Conservation (phyloP, 805 yeast species). For the Yamadazyma insecticola region DNA sequence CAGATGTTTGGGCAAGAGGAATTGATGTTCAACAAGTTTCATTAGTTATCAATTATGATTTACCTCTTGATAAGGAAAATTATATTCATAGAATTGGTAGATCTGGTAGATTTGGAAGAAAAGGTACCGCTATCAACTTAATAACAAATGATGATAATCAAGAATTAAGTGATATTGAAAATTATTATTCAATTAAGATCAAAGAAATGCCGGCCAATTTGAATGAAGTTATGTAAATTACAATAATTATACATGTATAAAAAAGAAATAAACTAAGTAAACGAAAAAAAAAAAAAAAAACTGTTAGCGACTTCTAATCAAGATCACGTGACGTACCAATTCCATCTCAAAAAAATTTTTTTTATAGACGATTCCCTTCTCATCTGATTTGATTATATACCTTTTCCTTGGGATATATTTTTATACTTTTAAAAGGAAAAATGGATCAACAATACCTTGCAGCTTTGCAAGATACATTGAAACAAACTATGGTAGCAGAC, state of each 20-base stretch:
- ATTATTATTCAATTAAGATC: slow-evolving; percentile 63
- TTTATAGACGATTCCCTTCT: no score
- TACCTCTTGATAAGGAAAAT: slow-evolving; percentile 90
- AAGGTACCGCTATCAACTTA: slow-evolving; percentile 96
- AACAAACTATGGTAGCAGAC: slow-evolving; percentile 77
- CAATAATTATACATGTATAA: neutral
- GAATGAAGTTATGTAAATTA: slow-evolving; percentile 32
- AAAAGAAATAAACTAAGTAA: slow-evolving; percentile 1
- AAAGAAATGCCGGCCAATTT: slow-evolving; percentile 78
- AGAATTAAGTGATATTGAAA: slow-evolving; percentile 69
- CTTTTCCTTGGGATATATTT: no score
- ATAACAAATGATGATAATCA: slow-evolving; percentile 75
- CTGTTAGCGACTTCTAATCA: no score
- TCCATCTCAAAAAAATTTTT: no score
- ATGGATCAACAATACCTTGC: slow-evolving; percentile 72
- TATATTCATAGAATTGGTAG: slow-evolving; percentile 97
- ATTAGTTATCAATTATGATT: slow-evolving; percentile 89
- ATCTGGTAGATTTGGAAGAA: slow-evolving; percentile 97
- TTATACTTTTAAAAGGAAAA: no score
- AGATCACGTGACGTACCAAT: no score
- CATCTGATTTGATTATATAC: no score
- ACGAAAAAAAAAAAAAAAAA: no score
- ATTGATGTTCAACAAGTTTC: slow-evolving; percentile 98
- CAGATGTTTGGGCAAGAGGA: slow-evolving; percentile 98
- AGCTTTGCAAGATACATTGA: slow-evolving; percentile 73